Conservation (phyloP, 176 grass and related monocot genomes). For the Ampelocalamus luodianensis region DNA sequence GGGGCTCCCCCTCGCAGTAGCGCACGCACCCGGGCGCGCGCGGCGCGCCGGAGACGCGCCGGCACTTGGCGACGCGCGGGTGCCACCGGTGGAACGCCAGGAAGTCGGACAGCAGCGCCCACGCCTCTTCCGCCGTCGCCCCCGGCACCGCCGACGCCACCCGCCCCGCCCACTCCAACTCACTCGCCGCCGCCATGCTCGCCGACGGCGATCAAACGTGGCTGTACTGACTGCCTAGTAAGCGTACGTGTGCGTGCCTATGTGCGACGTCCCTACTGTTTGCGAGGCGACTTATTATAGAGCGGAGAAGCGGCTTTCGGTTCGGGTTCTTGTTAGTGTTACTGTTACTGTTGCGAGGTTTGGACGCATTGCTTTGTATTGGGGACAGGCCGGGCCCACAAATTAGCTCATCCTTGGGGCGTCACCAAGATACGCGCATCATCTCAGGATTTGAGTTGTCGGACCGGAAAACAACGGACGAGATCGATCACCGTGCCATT, state of each 20-base stretch:
- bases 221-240: not conserved
- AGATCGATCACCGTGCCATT: not conserved
- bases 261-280: not conserved
- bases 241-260: not conserved
- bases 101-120: slow-evolving; percentile 76
- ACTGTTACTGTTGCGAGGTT: not conserved
- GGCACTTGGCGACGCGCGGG: slow-evolving; percentile 65
- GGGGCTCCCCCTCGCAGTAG: slow-evolving; percentile 62
- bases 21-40: slow-evolving; percentile 62
- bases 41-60: slow-evolving; percentile 44
- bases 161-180: slow-evolving; percentile 56
- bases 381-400: not conserved
- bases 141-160: slow-evolving; percentile 42
- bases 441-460: too few relatives aligned
- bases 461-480: too few relatives aligned
- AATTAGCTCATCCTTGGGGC: not conserved
- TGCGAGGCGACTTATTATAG: slow-evolving; percentile 24
- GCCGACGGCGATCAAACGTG: not conserved
- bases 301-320: not conserved
- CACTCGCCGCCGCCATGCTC: not conserved
- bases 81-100: slow-evolving; percentile 70
- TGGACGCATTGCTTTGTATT: not conserved
- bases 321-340: not conserved
- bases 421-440: too few relatives aligned
- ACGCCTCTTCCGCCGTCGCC: slow-evolving; percentile 58